Evolutionary conservation across 306 rosid species (phyloP), one percentile per base, ranked within the genome.

Genomic region (Dalbergia cochinchinensis): DNA sequence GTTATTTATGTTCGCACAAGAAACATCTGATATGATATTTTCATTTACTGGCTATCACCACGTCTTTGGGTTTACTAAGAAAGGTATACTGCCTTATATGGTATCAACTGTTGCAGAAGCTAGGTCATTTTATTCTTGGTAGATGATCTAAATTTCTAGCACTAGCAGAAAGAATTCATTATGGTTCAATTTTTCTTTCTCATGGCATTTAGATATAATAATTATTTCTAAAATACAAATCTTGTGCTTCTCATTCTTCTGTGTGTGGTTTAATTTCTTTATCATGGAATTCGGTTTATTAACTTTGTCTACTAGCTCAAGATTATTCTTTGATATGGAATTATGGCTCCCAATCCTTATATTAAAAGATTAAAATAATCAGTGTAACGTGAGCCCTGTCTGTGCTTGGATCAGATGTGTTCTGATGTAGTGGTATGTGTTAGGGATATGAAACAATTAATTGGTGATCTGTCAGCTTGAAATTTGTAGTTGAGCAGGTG

Each of bases 1-100:
- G 39, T 39, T 68, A 12, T 47, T 72, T 57, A 6, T 72, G 71
- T 78, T 54, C 72, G 37, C n/a, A 66, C 45, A 58, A 78, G 72
- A 60, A 66, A 47, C 71, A 11, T n/a, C n/a, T 61, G 63, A 42
- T 67, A 48, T 15, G 47, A 60, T 33, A 63, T 66, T 50, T 35
- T 10, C 70, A 42, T 33, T 47, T 11, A 37, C 20, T 69, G 50
- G 53, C 37, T 26, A 22, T 65, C 6, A 6, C 34, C 22, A n/a
- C 65, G 3, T 66, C 34, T 65, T 44, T 48, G 4, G 20, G 45
- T 60, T 61, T 78, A 41, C 67, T 26, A 64, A 63, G 69, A 57
- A 42, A 64, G 51, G 6, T 50, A 67, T 53, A 44, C 60, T 69
- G 57, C 45, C 65, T 65, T 60, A 6, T 67, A 47, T 65, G 41